Conservation (phyloP, 2,329 filamentous ascomycete genomes). For the Penicillium sp. region DNA sequence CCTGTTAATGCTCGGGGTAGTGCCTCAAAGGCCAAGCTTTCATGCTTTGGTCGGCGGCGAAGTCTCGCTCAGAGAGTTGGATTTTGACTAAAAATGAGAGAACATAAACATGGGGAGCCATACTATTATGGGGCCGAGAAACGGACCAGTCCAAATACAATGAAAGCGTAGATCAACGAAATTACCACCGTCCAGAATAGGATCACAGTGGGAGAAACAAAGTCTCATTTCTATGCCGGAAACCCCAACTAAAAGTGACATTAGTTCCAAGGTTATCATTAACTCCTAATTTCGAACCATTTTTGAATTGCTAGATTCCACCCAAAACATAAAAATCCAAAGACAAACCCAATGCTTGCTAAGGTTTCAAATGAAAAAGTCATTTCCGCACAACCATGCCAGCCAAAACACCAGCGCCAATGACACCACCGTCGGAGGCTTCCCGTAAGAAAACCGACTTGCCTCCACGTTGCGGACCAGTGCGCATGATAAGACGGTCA, state of each 20-base stretch:
- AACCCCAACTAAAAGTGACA: constrained; percentile 42
- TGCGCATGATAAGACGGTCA: constrained; percentile 52
- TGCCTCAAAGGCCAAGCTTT: neutral
- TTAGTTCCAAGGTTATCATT: constrained; percentile 51
- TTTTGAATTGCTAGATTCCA: constrained; percentile 9
- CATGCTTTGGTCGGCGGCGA: neutral
- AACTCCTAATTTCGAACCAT: constrained; percentile 35
- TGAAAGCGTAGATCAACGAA: neutral
- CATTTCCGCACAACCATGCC: constrained; percentile 42
- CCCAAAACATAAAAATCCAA: neutral
- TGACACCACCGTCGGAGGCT: constrained; percentile 54
- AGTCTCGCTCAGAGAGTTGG: neutral
- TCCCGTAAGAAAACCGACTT: constrained; percentile 53
- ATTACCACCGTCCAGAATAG: neutral
- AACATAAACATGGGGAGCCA: neutral
- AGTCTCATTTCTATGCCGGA: constrained; percentile 16
- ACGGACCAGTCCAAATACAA: neutral
- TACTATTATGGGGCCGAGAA: neutral
- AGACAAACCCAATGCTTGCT: constrained; percentile 4
- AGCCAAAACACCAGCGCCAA: constrained; percentile 54
- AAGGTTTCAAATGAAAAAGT: neutral
- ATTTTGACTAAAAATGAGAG: neutral
- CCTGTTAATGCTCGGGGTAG: neutral
- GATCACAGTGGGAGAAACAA: neutral
- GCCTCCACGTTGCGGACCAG: constrained; percentile 43